phyloP scores from a whole-genome alignment of 2,329 filamentous ascomycete species.

The Hymenoscyphus linearis region DNA sequence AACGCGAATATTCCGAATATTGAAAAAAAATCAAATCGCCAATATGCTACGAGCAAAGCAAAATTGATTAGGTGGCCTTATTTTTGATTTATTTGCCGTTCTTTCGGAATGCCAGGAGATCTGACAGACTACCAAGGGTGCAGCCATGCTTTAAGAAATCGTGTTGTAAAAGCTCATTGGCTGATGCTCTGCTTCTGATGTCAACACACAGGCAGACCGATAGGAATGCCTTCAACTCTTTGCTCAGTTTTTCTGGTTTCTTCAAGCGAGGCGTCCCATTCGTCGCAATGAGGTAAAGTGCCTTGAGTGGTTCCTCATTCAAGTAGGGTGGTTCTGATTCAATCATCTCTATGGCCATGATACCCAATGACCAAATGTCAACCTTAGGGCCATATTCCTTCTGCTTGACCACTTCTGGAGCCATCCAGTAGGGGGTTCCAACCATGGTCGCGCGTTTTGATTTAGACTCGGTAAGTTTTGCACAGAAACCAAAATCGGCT shows the following conservation, averaged over 20 bases:
- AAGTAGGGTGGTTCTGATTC: slow-evolving; percentile 97
- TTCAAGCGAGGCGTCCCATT: slow-evolving; percentile 95
- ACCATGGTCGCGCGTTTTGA: slow-evolving; percentile 99
- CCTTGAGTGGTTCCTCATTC: slow-evolving; percentile 96
- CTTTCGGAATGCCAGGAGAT: slow-evolving; percentile 83
- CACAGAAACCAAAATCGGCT: slow-evolving; percentile 99
- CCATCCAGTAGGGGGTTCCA: slow-evolving; percentile 99
- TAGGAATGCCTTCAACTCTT: slow-evolving; percentile 95
- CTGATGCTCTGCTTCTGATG: slow-evolving; percentile 88
- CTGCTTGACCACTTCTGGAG: slow-evolving; percentile 97
- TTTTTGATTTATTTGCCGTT: slow-evolving; percentile 49
- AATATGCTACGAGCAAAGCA: slow-evolving; percentile 6
- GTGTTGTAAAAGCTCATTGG: slow-evolving; percentile 81
- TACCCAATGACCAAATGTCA: slow-evolving; percentile 97
- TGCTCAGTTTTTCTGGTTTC: slow-evolving; percentile 96
- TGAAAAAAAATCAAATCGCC: slow-evolving; percentile 4
- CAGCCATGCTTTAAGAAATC: slow-evolving; percentile 95
- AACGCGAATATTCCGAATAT: not conserved
- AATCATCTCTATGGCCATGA: slow-evolving; percentile 99
- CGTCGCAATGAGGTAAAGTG: slow-evolving; percentile 93
- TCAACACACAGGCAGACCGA: slow-evolving; percentile 96
- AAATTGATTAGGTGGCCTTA: slow-evolving; percentile 2
- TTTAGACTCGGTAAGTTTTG: slow-evolving; percentile 94
- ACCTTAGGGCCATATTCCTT: slow-evolving; percentile 98
- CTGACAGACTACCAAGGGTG: slow-evolving; percentile 73